Conservation (phyloP, 495 filamentous ascomycete species). For the Neurospora sp. region DNA sequence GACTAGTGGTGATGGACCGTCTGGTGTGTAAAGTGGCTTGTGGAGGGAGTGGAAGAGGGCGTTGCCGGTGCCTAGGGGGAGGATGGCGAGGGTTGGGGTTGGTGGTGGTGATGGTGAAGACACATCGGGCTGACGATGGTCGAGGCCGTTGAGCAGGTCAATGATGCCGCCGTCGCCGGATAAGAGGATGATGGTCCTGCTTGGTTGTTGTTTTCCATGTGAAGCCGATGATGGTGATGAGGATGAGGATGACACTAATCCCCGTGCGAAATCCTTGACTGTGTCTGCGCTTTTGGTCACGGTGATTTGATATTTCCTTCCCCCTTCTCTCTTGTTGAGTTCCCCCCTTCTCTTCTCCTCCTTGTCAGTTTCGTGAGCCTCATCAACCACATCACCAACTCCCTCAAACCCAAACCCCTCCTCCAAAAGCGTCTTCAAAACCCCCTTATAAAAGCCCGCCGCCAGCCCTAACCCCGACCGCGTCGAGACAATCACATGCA, state of each 20-base stretch:
- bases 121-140: not conserved
- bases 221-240: conserved; percentile 17
- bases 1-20: conserved; percentile 25
- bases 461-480: conserved; percentile 60
- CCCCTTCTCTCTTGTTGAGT: not conserved
- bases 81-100: conserved; percentile 50
- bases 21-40: conserved; percentile 17
- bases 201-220: conserved; percentile 26
- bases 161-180: conserved; percentile 79
- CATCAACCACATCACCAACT: not conserved
- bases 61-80: conserved; percentile 83
- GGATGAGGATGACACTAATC: conserved; percentile 31
- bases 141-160: conserved; percentile 60
- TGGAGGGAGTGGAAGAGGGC: conserved; percentile 67
- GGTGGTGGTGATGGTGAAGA: not conserved
- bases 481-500: conserved; percentile 66
- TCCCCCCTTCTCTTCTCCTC: not conserved
- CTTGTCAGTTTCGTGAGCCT: too few relatives aligned
- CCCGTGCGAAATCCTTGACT: conserved; percentile 49
- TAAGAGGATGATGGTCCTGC: conserved; percentile 56
- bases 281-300: conserved; percentile 51
- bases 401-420: conserved; percentile 5
- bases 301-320: conserved; percentile 33
- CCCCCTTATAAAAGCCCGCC: conserved; percentile 39
- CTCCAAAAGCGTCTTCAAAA: conserved; percentile 49